Base-by-base conservation (phyloP, 768 basidiomycete genomes). In the Leccinum disarticulatum region DNA sequence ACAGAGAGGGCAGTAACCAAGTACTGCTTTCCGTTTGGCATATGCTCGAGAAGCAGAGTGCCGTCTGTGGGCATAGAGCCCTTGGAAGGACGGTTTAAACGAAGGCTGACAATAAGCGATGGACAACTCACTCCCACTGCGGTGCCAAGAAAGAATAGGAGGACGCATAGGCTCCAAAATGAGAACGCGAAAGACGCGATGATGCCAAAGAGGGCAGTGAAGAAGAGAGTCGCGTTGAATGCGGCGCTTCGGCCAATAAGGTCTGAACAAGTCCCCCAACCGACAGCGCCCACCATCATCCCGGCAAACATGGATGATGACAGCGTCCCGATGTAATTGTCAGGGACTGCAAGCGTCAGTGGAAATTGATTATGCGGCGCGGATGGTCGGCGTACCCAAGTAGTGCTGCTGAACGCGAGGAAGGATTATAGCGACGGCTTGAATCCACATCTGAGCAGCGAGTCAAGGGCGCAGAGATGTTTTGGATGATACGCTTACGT, bases 1-100 rank as follows among this genome's bases (percentile, higher is more conserved):
- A 95, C 84, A 4, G 93, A 94, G 25, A 97, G 82, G 0, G 88
- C 90, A 0, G 93, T 96, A 55, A 98, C 87, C 31, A 98, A 83
- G 70, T 96, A 94, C 67, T 94, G 87, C 63, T 95, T 93, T n/a
- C 84, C 84, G 63, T 88, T 86, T 3, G 96, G 96, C 79, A 98
- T 87, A 66, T 97, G 94, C 68, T 99, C 96, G 9, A 94, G 80
- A 25, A 94, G 82, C 4, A 96, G 84, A 0, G 94, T 98, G 6
- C 95, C 95, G 65, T 98, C 96, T 0, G 95, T 98, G 1, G 95
- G 95, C 93, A 98, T 96, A 47, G 93, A 88, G 43, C 95, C 89
- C 92, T 95, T 58, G 22, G 49, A 47, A n/a, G 52, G 13, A 53
- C 17, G 43, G 17, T 10, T 54, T 51, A 41, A 63, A 54, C 55